Evolutionary conservation across 1,139 yeast species (phyloP).

Genomic region (Debaryomyces robertsiae): DNA sequence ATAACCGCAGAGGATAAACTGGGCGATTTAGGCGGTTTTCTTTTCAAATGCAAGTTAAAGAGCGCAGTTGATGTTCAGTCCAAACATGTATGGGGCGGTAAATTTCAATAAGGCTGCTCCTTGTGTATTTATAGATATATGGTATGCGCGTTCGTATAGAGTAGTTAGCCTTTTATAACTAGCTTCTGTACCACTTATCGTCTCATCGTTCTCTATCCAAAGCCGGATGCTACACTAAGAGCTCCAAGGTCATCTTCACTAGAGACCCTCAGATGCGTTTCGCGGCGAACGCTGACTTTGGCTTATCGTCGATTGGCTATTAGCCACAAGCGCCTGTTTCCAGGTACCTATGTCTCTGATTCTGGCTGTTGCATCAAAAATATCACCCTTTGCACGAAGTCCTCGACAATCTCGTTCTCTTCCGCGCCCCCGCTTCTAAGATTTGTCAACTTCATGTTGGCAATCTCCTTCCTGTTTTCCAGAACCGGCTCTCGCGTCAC

Average conservation of each 20-base stretch:
- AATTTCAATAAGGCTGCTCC: slow-evolving; percentile 5
- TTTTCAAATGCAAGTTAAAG: slow-evolving; percentile 30
- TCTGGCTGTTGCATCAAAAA: neutral
- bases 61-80: slow-evolving; percentile 26
- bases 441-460: slow-evolving; percentile 59
- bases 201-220: too few species aligned
- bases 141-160: neutral
- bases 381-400: slow-evolving; percentile 42
- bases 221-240: too few species aligned
- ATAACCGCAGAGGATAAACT: slow-evolving; percentile 31
- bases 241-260: too few species aligned
- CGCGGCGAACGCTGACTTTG: too few species aligned
- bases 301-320: too few species aligned
- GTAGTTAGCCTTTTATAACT: too few species aligned
- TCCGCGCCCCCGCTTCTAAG: slow-evolving; percentile 66
- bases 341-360: too few species aligned
- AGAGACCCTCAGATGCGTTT: too few species aligned
- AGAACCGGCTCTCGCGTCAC: slow-evolving; percentile 44
- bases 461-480: slow-evolving; percentile 59
- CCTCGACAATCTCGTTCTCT: slow-evolving; percentile 65
- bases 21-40: slow-evolving; percentile 60
- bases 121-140: neutral
- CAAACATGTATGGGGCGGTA: slow-evolving; percentile 29
- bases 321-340: too few species aligned
- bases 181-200: too few species aligned